Evolutionary conservation across 164 flowering plant species (phyloP).

Genomic region (Platanus orientalis): DNA sequence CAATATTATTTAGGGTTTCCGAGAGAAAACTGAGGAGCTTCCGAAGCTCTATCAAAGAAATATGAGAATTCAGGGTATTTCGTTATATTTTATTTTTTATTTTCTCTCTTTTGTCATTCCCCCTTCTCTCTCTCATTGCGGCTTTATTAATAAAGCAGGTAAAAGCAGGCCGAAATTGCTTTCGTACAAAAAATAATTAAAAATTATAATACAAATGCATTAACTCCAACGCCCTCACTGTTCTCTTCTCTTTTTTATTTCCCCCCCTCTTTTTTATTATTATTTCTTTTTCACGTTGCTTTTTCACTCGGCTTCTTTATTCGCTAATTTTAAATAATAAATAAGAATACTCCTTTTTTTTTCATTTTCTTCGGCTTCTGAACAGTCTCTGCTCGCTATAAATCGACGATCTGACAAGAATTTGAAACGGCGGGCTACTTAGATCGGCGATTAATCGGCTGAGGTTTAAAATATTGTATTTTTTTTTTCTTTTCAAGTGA

Average conservation of each 20-base stretch:
- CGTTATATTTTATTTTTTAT: constrained; percentile 10
- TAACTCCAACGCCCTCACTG: constrained; percentile 8
- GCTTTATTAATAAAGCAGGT: constrained; percentile 25
- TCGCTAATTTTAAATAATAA: too few species aligned
- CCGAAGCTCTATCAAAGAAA: constrained; percentile 1
- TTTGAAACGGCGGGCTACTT: too few species aligned
- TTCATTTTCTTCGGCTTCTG: too few species aligned
- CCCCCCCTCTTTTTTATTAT: background rate
- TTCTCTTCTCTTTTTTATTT: background rate
- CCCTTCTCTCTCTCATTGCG: constrained; percentile 8
- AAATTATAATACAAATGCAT: constrained; percentile 11
- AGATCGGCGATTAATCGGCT: too few species aligned
- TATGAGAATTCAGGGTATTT: constrained; percentile 12
- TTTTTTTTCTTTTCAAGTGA: too few species aligned
- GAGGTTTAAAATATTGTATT: too few species aligned
- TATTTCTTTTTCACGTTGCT: background rate
- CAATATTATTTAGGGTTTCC: constrained; percentile 10
- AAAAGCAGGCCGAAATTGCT: constrained; percentile 36
- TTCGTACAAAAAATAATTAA: constrained; percentile 16
- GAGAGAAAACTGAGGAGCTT: constrained; percentile 6
- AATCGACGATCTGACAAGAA: too few species aligned
- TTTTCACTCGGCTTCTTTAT: too few species aligned
- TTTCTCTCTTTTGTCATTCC: constrained; percentile 7
- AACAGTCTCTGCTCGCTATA: too few species aligned
- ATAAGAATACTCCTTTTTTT: too few species aligned